Evolutionary conservation across 805 yeast species (phyloP).

Genomic region (Cyberlindnera americana): DNA sequence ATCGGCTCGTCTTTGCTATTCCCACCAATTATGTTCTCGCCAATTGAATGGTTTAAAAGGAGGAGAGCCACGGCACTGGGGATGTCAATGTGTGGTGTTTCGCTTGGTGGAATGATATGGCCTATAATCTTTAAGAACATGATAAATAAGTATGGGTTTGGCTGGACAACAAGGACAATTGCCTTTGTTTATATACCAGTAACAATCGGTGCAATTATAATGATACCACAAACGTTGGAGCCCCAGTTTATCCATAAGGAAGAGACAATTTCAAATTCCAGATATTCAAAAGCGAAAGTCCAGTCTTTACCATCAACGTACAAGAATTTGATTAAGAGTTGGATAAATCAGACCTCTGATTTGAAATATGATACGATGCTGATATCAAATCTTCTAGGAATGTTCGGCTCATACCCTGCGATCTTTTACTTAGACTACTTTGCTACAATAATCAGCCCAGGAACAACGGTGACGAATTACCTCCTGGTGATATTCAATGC

Average conservation of each 20-base stretch:
- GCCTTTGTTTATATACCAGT: conserved; percentile 24
- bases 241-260: conserved; percentile 10
- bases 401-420: conserved; percentile 25
- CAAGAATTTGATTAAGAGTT: conserved; percentile 7
- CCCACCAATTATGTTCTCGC: conserved; percentile 52
- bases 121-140: conserved; percentile 24
- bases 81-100: conserved; percentile 45
- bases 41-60: conserved; percentile 70
- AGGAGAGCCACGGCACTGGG: conserved; percentile 55
- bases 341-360: conserved; percentile 15
- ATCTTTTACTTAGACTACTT: conserved; percentile 26
- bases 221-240: conserved; percentile 21
- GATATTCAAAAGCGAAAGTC: conserved; percentile 12
- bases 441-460: conserved; percentile 19
- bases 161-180: conserved; percentile 21
- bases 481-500: conserved; percentile 21
- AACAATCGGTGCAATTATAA: conserved; percentile 10
- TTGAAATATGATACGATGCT: conserved; percentile 11
- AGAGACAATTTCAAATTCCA: conserved; percentile 21
- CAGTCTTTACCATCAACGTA: conserved; percentile 14
- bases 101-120: conserved; percentile 47
- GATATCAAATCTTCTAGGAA: conserved; percentile 18
- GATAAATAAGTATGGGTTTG: conserved; percentile 17
- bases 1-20: conserved; percentile 42
- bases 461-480: conserved; percentile 12